Percentiles rank a stretch among this genome's conserved stretches.
These are phyloP conservation scores for Apiospora kogelbergensis DNA, from an alignment of 2,329 filamentous ascomycete species.

Conservation along the genomic window DNA sequence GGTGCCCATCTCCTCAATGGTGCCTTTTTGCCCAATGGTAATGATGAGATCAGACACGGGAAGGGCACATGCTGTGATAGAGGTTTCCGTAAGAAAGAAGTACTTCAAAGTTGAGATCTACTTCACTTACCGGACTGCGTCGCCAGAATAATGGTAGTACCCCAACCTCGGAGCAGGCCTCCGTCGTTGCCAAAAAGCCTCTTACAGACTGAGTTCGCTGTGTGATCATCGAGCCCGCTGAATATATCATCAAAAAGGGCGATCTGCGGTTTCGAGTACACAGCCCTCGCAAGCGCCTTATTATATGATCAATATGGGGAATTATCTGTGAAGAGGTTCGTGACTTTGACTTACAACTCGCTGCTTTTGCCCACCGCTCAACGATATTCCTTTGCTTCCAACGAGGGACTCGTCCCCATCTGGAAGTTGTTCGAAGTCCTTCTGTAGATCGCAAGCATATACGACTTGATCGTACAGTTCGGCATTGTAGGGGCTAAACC, in stretches of 20 bases:
- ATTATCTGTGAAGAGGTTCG: not conserved
- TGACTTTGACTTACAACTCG: conserved; percentile 20
- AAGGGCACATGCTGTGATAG: not conserved
- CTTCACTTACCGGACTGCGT: not conserved
- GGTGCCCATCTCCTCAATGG: conserved; percentile 8
- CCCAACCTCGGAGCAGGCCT: conserved; percentile 2
- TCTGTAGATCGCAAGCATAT: conserved; percentile 33
- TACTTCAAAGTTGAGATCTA: not conserved
- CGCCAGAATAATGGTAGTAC: not conserved
- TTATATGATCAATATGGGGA: not conserved
- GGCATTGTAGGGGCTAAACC: conserved; percentile 25
- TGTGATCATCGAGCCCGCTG: not conserved
- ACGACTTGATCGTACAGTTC: conserved; percentile 33
- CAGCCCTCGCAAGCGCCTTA: conserved; percentile 13
- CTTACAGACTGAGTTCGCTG: not conserved
- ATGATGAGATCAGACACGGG: not conserved
- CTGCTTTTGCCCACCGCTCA: conserved; percentile 40
- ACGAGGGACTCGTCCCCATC: conserved; percentile 32
- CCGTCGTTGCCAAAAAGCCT: not conserved
- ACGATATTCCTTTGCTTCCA: conserved; percentile 36
- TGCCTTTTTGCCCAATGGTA: not conserved
- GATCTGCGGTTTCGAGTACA: not conserved
- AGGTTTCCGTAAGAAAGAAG: not conserved
- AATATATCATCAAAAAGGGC: conserved; percentile 5
- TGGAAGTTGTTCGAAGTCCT: conserved; percentile 30